These are phyloP conservation scores for Suillus discolor DNA, from an alignment of 768 basidiomycete species.

Conservation along the genomic window DNA sequence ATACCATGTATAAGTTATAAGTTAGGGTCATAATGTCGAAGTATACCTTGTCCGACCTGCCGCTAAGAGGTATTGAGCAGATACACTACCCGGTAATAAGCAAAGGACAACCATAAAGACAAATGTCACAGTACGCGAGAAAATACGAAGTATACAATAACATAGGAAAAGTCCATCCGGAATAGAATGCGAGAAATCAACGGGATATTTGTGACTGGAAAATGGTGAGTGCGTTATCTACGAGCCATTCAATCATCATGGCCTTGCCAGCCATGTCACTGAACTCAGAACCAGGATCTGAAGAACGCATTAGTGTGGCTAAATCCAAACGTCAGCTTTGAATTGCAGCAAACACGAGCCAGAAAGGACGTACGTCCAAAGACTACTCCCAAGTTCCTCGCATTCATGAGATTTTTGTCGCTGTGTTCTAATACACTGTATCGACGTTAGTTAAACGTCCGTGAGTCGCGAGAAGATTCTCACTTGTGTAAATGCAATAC, in stretches of 20 bases:
- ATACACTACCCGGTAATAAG: not conserved
- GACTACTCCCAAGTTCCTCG: constrained; percentile 94
- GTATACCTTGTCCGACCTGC: too few relatives aligned
- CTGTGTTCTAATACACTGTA: constrained; percentile 61
- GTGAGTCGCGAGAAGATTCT: constrained; percentile 22
- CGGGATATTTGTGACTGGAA: constrained; percentile 32
- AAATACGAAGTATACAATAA: constrained; percentile 32
- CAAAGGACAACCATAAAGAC: constrained; percentile 1
- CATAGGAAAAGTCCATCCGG: constrained; percentile 17
- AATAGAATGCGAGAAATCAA: constrained; percentile 16
- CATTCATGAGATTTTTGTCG: constrained; percentile 88
- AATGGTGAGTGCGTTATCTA: constrained; percentile 78
- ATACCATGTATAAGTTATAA: not conserved
- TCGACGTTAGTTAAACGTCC: not conserved
- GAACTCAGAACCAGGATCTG: constrained; percentile 86
- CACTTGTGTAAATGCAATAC: constrained; percentile 90
- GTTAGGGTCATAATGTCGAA: not conserved
- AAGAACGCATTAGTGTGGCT: constrained; percentile 95
- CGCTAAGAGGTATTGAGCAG: not conserved
- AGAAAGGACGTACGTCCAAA: constrained; percentile 81
- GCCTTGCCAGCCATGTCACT: constrained; percentile 98
- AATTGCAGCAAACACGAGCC: not conserved
- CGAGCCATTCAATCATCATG: constrained; percentile 89
- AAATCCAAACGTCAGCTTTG: constrained; percentile 17
- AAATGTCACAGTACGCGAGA: not conserved